Base-by-base conservation (phyloP, 2,329 filamentous ascomycete genomes). In the Pestalotiopsis sp. region DNA sequence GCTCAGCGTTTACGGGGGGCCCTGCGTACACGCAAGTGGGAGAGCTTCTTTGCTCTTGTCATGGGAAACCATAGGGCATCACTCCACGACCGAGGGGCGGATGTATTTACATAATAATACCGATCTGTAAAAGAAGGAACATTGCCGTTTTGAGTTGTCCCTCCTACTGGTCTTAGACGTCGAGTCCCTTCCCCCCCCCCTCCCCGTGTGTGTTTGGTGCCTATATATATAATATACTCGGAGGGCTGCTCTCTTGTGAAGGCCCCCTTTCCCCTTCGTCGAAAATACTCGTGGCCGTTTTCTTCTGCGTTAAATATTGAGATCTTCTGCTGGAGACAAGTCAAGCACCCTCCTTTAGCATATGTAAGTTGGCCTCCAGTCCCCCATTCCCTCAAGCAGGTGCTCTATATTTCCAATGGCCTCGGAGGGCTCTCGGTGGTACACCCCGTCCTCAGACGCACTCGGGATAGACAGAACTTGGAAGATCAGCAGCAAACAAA, bases 91-190 rank as follows among this genome's bases (percentile, higher is more conserved):
- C 44, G 44, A 39, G 24, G 58, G 58, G 20, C 58, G 58, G 58
- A 35, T 61, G 26, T 61, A 61, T 61, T 61, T 61, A 61, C 58
- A 61, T 61, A 61, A 61, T 61, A 61, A 61, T 61, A 61, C 58
- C 58, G 58, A 61, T 61, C 17, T 61, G 24, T 20, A 20, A 9
- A 26, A 13, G 17, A 39, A 30, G 38, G 24, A 17, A 17, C 24
- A 35, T 35, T 14, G 24, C n/a, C 58, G 24, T 35, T n/a, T 60
- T 17, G 30, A 35, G 24, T 20, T 35, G n/a, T 61, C n/a, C 58
- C 30, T 58, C 56, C 56, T 26, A 26, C 17, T 13, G 10, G 11
- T 24, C 55, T 26, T 13, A 24, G 11, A 58, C 22, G 11, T 58
- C 38, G 44, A 52, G 20, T 52, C 44, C 44, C 44, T n/a, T 52